Base-by-base conservation (phyloP, 345 rosid species). In the Bretschneidera sinensis region DNA sequence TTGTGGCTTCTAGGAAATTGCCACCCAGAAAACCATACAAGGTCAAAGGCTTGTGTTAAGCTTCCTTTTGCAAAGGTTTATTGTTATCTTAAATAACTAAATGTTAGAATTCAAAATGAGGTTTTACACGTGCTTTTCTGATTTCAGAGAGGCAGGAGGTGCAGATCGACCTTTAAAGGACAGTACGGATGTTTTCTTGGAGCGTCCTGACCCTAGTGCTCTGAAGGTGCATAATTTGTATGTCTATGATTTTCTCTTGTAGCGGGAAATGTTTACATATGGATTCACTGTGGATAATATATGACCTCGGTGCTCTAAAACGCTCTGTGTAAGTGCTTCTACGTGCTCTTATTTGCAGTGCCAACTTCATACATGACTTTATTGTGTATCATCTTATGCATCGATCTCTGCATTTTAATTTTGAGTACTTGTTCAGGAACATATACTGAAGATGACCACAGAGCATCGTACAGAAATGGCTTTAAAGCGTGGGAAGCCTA, bases 381-480 rank as follows among this genome's bases (percentile, higher is more conserved):
- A n/a, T n/a, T n/a, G n/a, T n/a, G n/a, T n/a, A n/a, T n/a, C n/a
- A n/a, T n/a, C n/a, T n/a, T n/a, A n/a, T n/a, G n/a, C n/a, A n/a
- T n/a, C 14, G 45, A 43, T 60, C 50, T 39, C 18, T 25, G 51
- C 20, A 39, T 39, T 39, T 39, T 11, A 4, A 39, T 39, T 39
- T 13, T 39, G 45, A 13, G 45, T 39, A 51, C 48, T 1, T 58
- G 24, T 47, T 21, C 54, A 94, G 99, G 99, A 86, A 64, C 96
- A 90, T 77, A 63, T 94, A 62, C 64, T 90, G 62, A 88, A 84
- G 79, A 87, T 94, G 82, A 65, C 97, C 58, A 75, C 87, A 9
- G 73, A 79, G 24, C 97, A 88, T 76, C 92, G 99, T 19, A 79
- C 95, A 1, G 92, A 86, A 63, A 74, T 83, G 78, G 91, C 97